These are phyloP conservation scores for Jatropha multifida DNA, from an alignment of 441 rosid genomes.

Conservation along the genomic window DNA sequence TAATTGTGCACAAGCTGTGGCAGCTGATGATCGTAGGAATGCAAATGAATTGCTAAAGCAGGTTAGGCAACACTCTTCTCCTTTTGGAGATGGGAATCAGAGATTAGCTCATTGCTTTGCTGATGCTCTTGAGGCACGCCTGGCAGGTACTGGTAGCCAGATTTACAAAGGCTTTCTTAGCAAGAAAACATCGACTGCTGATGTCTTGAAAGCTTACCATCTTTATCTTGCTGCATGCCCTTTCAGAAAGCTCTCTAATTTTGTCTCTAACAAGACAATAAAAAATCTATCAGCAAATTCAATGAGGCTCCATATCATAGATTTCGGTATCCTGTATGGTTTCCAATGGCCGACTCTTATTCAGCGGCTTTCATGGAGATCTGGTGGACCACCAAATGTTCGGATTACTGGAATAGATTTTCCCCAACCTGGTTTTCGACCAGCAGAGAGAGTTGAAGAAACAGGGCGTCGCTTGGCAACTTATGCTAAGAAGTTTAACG, in stretches of 20 bases:
- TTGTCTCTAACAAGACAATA: conserved; percentile 39
- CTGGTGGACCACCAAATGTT: conserved; percentile 54
- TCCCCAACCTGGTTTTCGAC: conserved; percentile 56
- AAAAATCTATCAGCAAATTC: conserved; percentile 29
- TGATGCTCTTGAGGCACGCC: conserved; percentile 79
- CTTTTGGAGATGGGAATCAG: conserved; percentile 75
- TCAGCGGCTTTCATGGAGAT: conserved; percentile 37
- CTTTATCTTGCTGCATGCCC: conserved; percentile 45
- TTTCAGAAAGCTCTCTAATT: conserved; percentile 34
- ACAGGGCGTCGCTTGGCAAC: conserved; percentile 55
- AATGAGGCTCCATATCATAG: conserved; percentile 49
- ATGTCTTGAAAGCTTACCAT: conserved; percentile 68
- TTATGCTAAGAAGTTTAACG: conserved; percentile 45
- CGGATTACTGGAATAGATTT: conserved; percentile 63
- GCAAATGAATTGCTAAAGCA: conserved; percentile 57
- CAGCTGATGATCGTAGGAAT: conserved; percentile 51
- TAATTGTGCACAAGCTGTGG: conserved; percentile 54
- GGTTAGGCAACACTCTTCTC: conserved; percentile 69
- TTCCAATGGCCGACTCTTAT: conserved; percentile 64
- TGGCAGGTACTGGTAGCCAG: conserved; percentile 70
- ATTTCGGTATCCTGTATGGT: conserved; percentile 72
- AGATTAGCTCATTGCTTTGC: conserved; percentile 77
- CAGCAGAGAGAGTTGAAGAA: conserved; percentile 60
- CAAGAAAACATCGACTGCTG: conserved; percentile 54
- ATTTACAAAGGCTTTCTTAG: conserved; percentile 46